Evolutionary conservation across 1,284 basidiomycete species (phyloP), one percentile per base, ranked within the genome.

Genomic region (Ustilago hordei): DNA sequence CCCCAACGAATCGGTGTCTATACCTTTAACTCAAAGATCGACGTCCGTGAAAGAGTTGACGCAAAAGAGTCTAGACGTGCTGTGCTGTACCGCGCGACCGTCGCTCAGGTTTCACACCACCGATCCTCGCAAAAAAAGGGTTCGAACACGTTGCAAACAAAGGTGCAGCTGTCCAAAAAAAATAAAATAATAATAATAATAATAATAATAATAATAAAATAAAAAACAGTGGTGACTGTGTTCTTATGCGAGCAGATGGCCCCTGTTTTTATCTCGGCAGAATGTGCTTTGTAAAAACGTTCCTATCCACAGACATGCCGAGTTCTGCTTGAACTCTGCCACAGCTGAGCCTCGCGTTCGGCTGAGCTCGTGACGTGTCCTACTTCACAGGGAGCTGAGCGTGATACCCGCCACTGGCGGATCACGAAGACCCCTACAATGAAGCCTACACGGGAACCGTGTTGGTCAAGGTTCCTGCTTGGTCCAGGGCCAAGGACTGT

Each of bases 31-130:
- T 9, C 9, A 11, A 17, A 7, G 45, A 53, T 4, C 28, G 31
- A 53, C 15, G 50, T 53, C 50, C 17, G 50, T 53, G 50, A 53
- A 53, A 53, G 45, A 9, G n/a, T 31, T 48, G 8, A 23, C 8
- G 13, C 7, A 28, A 17, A 41, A 17, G 15, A 41, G 39, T 48
- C 45, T 48, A 5, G 45, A 32, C 48, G 11, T 48, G 19, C 23
- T 28, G 23, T 28, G 8, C n/a, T 23, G 7, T 54, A 54, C 36
- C 52, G 52, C 52, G 52, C 52, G 52, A 54, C 34, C 52, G 35
- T 19, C 9, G 1, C 32, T 54, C 11, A 12, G 15, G 52, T 34
- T 54, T 54, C 52, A 54, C 52, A 36, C 52, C 52, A 31, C 34
- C 35, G 52, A 34, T 54, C 32, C 17, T 54, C 34, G 17, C 19